Percentiles rank a stretch among this genome's conserved stretches.
Evolutionary conservation across 768 basidiomycete genomes (phyloP).

Genomic region (Auricularia heimuer): DNA sequence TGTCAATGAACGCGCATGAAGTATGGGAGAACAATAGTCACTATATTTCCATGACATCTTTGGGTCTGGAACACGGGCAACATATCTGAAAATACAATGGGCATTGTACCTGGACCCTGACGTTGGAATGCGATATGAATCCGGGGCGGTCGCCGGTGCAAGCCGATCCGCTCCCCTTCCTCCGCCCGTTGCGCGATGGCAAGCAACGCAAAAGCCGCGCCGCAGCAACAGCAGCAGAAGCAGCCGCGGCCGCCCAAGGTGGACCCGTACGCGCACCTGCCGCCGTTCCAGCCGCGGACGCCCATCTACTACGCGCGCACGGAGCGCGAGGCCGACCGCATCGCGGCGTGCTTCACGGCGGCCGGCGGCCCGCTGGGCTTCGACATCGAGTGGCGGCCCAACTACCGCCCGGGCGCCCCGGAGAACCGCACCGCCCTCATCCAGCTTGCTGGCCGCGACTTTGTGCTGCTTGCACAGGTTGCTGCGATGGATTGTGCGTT

Average conservation of each 20-base stretch:
- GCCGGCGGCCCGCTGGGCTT: constrained; percentile 37
- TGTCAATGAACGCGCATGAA: too few species aligned
- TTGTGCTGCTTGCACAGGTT: constrained; percentile 57
- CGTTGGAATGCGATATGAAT: too few species aligned
- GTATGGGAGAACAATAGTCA: too few species aligned
- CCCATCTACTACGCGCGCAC: constrained; percentile 11
- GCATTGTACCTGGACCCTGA: too few species aligned
- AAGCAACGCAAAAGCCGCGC: too few species aligned
- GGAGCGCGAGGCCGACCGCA: constrained; percentile 8
- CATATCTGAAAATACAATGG: too few species aligned
- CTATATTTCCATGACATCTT: too few species aligned
- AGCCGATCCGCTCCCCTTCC: too few species aligned
- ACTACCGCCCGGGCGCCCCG: constrained; percentile 36
- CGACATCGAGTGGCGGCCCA: constrained; percentile 76
- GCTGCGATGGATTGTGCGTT: constrained; percentile 41
- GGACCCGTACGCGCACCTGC: background rate
- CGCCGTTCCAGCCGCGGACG: background rate
- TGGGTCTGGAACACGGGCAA: too few species aligned
- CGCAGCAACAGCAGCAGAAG: background rate
- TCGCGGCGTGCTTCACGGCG: background rate
- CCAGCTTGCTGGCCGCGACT: constrained; percentile 51
- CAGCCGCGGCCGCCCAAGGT: background rate
- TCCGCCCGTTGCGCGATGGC: too few species aligned
- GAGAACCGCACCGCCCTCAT: constrained; percentile 67
- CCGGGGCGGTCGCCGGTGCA: too few species aligned